Conservation (phyloP, 495 filamentous ascomycete genomes). For the Penicillium longicatenatum region DNA sequence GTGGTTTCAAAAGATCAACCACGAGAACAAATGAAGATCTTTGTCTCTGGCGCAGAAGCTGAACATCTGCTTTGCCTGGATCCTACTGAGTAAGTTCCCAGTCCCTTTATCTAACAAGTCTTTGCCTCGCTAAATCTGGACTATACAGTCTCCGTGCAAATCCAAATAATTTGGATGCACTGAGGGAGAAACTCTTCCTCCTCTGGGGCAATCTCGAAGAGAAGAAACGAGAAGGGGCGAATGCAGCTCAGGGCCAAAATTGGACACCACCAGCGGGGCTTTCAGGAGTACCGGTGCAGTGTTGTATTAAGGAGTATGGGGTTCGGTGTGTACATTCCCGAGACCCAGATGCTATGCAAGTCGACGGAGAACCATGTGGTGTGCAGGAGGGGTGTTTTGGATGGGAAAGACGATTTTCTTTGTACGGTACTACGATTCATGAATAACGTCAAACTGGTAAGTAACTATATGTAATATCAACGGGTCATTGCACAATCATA, state of each 20-base stretch:
- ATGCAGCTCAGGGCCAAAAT: not conserved
- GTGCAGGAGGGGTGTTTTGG: conserved; percentile 38
- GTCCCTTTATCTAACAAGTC: not conserved
- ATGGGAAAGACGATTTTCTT: conserved; percentile 53
- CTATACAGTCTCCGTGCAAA: conserved; percentile 56
- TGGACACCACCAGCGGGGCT: conserved; percentile 22
- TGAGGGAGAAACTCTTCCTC: conserved; percentile 72
- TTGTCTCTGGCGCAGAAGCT: conserved; percentile 65
- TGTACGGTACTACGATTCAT: conserved; percentile 52
- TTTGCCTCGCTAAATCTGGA: conserved; percentile 2
- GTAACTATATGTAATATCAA: not conserved
- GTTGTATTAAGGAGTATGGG: conserved; percentile 57
- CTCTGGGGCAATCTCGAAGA: conserved; percentile 91
- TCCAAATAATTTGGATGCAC: conserved; percentile 37
- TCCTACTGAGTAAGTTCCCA: conserved; percentile 61
- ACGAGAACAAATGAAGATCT: conserved; percentile 57
- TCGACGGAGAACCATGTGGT: conserved; percentile 33
- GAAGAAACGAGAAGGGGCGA: conserved; percentile 39
- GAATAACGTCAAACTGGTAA: not conserved
- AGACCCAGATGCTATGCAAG: conserved; percentile 23
- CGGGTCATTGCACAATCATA: not conserved
- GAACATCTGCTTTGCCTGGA: conserved; percentile 66
- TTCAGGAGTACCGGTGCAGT: conserved; percentile 34
- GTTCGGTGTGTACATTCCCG: conserved; percentile 38
- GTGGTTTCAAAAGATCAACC: conserved; percentile 29